These are phyloP conservation scores for Phytophthora idaei DNA, from an alignment of 352 stramenopile genomes.

Conservation along the genomic window DNA sequence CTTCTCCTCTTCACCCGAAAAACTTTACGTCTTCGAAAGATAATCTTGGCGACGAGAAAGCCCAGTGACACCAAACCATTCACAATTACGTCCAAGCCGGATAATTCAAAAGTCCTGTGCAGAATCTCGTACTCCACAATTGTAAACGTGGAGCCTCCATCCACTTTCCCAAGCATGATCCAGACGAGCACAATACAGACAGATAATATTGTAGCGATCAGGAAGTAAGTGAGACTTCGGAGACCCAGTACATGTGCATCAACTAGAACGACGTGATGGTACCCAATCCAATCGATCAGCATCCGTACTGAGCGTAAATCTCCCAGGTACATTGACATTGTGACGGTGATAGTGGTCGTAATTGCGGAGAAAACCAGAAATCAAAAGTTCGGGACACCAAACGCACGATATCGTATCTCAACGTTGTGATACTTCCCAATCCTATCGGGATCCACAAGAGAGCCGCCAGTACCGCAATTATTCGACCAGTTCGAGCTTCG, in stretches of 20 bases:
- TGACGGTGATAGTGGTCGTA: conserved; percentile 30
- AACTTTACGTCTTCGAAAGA: conserved; percentile 26
- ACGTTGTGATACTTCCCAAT: conserved; percentile 31
- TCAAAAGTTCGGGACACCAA: conserved; percentile 43
- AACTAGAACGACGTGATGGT: conserved; percentile 40
- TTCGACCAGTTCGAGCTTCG: conserved; percentile 10
- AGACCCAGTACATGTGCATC: conserved; percentile 40
- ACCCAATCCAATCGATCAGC: conserved; percentile 38
- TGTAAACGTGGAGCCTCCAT: conserved; percentile 18
- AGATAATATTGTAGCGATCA: conserved; percentile 17
- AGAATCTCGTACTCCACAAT: conserved; percentile 29
- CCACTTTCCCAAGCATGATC: conserved; percentile 28
- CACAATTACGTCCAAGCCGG: conserved; percentile 27
- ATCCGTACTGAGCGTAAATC: conserved; percentile 34
- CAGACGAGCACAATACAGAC: conserved; percentile 7
- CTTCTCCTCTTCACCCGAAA: conserved; percentile 9
- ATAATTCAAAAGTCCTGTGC: conserved; percentile 18
- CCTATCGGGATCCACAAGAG: conserved; percentile 34
- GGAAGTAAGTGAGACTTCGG: conserved; percentile 15
- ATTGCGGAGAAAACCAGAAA: conserved; percentile 50
- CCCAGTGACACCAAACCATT: conserved; percentile 35
- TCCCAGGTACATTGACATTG: conserved; percentile 30
- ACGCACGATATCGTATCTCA: conserved; percentile 47
- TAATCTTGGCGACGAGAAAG: conserved; percentile 35
- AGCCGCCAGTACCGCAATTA: conserved; percentile 22